A percentile compares a stretch with the other conserved stretches of the same genome.
phyloP scores from a whole-genome alignment of 805 yeast species.

The Starmerella bombi region DNA sequence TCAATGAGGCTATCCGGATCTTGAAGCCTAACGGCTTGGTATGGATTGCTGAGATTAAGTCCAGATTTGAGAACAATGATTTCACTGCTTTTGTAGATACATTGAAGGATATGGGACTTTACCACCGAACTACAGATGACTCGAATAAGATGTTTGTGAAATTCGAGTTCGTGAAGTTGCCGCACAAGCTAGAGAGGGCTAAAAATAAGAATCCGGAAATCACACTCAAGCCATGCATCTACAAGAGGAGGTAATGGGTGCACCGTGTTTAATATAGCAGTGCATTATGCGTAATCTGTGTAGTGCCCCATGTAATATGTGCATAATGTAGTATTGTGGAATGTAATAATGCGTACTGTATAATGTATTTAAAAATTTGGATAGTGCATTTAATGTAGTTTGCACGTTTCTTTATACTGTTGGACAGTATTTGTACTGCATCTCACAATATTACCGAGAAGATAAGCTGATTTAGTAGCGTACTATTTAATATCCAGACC shows the following conservation, averaged over 20 bases:
- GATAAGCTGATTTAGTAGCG: too few relatives aligned
- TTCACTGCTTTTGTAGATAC: constrained; percentile 57
- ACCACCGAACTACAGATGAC: constrained; percentile 77
- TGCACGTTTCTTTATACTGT: too few relatives aligned
- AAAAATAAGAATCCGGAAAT: constrained; percentile 48
- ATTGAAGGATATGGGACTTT: constrained; percentile 63
- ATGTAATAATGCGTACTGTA: too few relatives aligned
- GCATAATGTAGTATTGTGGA: too few relatives aligned
- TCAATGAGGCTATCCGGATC: constrained; percentile 77
- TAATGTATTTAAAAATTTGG: too few relatives aligned
- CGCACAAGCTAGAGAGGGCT: constrained; percentile 36
- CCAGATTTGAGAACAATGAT: constrained; percentile 54
- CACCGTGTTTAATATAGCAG: too few relatives aligned
- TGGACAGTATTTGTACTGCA: too few relatives aligned
- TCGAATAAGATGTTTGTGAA: constrained; percentile 85
- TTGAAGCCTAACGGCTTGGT: constrained; percentile 83
- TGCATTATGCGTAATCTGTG: too few relatives aligned
- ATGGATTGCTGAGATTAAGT: constrained; percentile 96
- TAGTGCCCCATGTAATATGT: too few relatives aligned
- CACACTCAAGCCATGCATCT: constrained; percentile 83
- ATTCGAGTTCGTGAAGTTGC: constrained; percentile 78
- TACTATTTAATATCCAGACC: too few relatives aligned
- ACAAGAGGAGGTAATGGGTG: constrained; percentile 37
- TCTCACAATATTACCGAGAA: too few relatives aligned
- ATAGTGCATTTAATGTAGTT: too few relatives aligned